Conservation (phyloP, 2,329 filamentous ascomycete genomes). For the Calonectria pauciramosa region DNA sequence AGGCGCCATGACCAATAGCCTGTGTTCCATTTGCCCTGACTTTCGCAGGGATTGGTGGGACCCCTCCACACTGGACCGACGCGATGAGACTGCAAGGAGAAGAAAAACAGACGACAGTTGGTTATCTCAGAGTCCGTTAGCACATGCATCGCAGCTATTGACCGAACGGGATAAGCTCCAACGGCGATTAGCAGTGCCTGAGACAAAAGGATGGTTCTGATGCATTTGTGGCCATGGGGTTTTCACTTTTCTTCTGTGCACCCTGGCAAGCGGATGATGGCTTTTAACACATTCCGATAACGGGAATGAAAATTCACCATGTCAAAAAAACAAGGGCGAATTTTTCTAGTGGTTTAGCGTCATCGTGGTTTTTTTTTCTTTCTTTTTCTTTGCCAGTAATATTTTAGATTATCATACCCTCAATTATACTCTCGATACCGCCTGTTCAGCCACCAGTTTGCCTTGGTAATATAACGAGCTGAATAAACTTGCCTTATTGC, state of each 20-base stretch:
- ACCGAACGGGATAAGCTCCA: neutral
- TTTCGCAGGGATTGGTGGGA: conserved; percentile 6
- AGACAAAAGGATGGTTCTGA: neutral
- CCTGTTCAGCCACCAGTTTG: neutral
- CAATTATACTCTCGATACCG: too few relatives aligned
- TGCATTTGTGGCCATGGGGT: neutral
- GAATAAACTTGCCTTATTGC: neutral
- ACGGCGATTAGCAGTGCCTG: neutral
- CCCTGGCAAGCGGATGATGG: neutral
- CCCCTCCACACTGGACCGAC: neutral
- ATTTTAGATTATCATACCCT: neutral
- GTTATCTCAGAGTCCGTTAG: neutral
- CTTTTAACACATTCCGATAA: neutral
- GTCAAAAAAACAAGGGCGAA: neutral
- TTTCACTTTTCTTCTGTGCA: neutral
- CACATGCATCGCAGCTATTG: neutral
- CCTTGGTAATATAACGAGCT: neutral
- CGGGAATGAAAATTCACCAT: neutral
- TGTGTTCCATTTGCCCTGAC: conserved; percentile 3
- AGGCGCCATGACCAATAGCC: neutral
- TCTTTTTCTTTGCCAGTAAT: neutral
- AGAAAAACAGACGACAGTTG: neutral
- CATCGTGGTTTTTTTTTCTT: neutral
- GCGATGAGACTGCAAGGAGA: neutral
- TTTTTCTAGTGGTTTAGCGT: neutral